Conservation (phyloP, 768 basidiomycete genomes). For the Tubosaeta sp. region DNA sequence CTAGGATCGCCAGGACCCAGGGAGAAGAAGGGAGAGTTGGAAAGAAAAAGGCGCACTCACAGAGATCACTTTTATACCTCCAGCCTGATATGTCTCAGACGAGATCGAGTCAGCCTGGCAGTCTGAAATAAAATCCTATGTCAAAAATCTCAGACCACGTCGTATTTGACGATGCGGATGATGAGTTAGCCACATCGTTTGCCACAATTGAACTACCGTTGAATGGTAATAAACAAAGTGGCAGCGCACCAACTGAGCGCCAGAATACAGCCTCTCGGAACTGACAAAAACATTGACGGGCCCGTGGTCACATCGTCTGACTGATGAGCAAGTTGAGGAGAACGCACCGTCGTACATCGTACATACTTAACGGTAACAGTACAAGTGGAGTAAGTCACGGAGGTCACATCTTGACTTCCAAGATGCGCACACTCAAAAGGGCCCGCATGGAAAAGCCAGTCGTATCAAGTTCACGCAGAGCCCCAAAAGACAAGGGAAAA, state of each 20-base stretch:
- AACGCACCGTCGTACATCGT: too few relatives aligned
- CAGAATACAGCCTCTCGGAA: too few relatives aligned
- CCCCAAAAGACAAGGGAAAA: conserved; percentile 30
- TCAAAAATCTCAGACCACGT: neutral
- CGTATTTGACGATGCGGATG: neutral
- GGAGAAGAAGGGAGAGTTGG: conserved; percentile 34
- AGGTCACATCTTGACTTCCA: too few relatives aligned
- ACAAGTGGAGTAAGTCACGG: too few relatives aligned
- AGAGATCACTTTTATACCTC: conserved; percentile 19
- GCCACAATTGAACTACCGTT: neutral
- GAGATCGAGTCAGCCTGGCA: conserved; percentile 6
- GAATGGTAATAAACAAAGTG: too few relatives aligned
- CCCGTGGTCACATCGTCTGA: too few relatives aligned
- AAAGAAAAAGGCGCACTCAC: conserved; percentile 23
- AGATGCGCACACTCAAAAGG: neutral
- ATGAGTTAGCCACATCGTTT: neutral
- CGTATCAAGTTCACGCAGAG: neutral
- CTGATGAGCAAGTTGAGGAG: too few relatives aligned
- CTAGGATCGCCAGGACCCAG: conserved; percentile 55
- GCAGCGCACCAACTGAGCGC: too few relatives aligned
- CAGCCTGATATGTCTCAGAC: conserved; percentile 11
- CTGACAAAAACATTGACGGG: too few relatives aligned
- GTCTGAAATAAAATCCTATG: conserved; percentile 8
- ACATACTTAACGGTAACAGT: too few relatives aligned
- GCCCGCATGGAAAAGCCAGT: conserved; percentile 19